Conservation (phyloP, 805 yeast species). For the Lachancea mirantina region DNA sequence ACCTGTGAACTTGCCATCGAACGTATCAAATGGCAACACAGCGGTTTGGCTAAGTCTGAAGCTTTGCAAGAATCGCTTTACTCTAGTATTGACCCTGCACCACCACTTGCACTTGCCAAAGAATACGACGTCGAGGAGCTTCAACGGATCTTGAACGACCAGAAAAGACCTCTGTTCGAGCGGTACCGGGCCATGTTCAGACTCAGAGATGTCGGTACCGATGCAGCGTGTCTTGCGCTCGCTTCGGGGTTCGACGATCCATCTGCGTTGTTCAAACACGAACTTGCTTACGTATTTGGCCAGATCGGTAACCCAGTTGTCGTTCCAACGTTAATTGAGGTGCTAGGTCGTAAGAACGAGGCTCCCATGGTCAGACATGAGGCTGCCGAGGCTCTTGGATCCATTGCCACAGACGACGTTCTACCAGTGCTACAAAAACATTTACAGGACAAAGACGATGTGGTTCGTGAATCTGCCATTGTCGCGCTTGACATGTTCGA, state of each 20-base stretch:
- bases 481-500: constrained; percentile 99
- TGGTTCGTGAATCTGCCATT: constrained; percentile 92
- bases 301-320: constrained; percentile 91
- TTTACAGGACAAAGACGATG: constrained; percentile 74
- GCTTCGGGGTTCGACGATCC: constrained; percentile 86
- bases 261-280: constrained; percentile 93
- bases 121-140: constrained; percentile 59
- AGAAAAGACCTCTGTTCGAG: constrained; percentile 72
- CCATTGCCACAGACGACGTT: constrained; percentile 94
- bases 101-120: constrained; percentile 73
- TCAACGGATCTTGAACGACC: constrained; percentile 65
- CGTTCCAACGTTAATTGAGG: constrained; percentile 79
- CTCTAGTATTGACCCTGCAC: constrained; percentile 95
- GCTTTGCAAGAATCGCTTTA: constrained; percentile 67
- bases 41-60: constrained; percentile 60
- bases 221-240: constrained; percentile 86
- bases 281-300: constrained; percentile 96
- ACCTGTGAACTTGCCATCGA: constrained; percentile 97
- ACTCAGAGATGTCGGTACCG: constrained; percentile 87
- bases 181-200: constrained; percentile 98
- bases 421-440: constrained; percentile 78
- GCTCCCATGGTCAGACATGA: constrained; percentile 99
- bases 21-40: constrained; percentile 87
- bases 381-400: constrained; percentile 97
- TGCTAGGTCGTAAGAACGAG: constrained; percentile 67